Evolutionary conservation across 768 basidiomycete genomes (phyloP).

Genomic region (Mycena capillaripes): DNA sequence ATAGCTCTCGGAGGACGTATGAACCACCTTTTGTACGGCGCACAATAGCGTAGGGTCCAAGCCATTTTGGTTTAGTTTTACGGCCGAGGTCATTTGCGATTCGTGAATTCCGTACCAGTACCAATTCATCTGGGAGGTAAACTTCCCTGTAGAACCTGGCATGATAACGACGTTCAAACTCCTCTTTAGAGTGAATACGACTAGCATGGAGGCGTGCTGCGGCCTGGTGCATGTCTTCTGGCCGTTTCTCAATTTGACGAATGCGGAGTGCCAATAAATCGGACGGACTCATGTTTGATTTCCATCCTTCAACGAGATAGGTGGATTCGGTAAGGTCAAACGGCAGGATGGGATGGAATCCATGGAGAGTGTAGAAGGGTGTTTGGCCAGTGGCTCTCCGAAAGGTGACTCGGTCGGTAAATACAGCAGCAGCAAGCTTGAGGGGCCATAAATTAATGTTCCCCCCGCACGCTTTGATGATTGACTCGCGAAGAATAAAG

Average conservation of each 20-base stretch:
- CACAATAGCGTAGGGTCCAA: conserved; percentile 16
- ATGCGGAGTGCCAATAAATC: conserved; percentile 41
- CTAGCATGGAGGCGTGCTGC: neutral
- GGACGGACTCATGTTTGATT: neutral
- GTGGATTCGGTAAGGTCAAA: conserved; percentile 48
- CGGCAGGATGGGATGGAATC: conserved; percentile 44
- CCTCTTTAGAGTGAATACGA: neutral
- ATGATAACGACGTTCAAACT: neutral
- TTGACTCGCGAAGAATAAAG: neutral
- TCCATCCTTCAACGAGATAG: conserved; percentile 42
- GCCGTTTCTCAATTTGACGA: conserved; percentile 39
- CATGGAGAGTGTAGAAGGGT: conserved; percentile 42
- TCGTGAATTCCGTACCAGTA: neutral
- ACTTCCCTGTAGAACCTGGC: neutral
- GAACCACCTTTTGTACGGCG: conserved; percentile 9
- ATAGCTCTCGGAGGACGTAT: conserved; percentile 13
- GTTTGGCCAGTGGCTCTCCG: conserved; percentile 32
- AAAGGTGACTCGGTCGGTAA: conserved; percentile 35
- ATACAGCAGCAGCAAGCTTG: conserved; percentile 1
- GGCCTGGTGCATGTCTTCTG: neutral
- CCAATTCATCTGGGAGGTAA: neutral
- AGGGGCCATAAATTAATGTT: conserved; percentile 18
- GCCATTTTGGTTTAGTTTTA: neutral
- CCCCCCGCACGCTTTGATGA: conserved; percentile 5
- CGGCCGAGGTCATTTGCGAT: neutral